These are phyloP conservation scores for Friedmanniomyces simplex DNA, from an alignment of 495 filamentous ascomycete genomes.

Conservation along the genomic window DNA sequence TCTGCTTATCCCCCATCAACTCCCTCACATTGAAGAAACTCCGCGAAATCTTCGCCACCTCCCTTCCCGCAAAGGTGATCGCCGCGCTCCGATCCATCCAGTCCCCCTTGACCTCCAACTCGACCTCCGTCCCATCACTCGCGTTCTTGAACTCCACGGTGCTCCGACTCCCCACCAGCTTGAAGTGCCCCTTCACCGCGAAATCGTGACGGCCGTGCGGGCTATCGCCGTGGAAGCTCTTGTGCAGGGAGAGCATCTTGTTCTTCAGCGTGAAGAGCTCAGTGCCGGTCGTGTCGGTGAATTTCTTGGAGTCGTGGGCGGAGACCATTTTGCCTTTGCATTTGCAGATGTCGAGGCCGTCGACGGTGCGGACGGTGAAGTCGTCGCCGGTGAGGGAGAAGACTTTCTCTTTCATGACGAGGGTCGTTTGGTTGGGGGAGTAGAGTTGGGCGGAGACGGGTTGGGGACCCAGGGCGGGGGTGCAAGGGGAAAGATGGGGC, in stretches of 20 bases:
- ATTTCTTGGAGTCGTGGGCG: constrained; percentile 10
- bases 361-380: constrained; percentile 17
- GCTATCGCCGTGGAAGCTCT: constrained; percentile 13
- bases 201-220: constrained; percentile 7
- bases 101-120: constrained; percentile 17
- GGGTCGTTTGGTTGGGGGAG: constrained; percentile 11
- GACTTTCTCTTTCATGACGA: constrained; percentile 17
- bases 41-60: constrained; percentile 10
- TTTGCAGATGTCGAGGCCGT: constrained; percentile 10
- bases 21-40: constrained; percentile 16
- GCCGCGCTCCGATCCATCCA: constrained; percentile 14
- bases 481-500: constrained; percentile 6
- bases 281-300: constrained; percentile 7
- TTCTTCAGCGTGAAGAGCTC: constrained; percentile 21
- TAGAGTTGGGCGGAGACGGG: constrained; percentile 11
- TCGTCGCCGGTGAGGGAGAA: constrained; percentile 15
- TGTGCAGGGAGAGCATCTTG: constrained; percentile 13
- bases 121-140: constrained; percentile 7
- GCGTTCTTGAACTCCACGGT: constrained; percentile 16
- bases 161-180: constrained; percentile 7
- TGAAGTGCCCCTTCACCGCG: constrained; percentile 17
- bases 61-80: constrained; percentile 3
- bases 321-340: constrained; percentile 14
- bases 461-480: constrained; percentile 16
- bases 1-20: constrained; percentile 17